phyloP scores from a whole-genome alignment of 331 rosid species.

The Dryas integrifolia region DNA sequence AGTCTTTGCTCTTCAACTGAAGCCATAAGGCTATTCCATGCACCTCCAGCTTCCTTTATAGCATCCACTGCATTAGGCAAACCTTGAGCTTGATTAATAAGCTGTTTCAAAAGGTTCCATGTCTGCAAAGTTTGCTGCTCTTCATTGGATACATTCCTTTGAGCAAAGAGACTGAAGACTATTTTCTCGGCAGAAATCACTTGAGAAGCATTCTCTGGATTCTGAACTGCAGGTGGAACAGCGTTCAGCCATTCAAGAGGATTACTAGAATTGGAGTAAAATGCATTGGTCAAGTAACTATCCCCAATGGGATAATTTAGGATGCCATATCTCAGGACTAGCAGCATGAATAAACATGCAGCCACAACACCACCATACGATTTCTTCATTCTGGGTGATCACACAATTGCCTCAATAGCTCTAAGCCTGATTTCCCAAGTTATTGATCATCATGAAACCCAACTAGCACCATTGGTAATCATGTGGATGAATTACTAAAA shows the following conservation, averaged over 20 bases:
- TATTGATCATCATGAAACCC: conserved; percentile 30
- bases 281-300: conserved; percentile 45
- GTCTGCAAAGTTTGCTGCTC: conserved; percentile 67
- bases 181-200: conserved; percentile 64
- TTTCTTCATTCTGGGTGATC: conserved; percentile 69
- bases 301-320: conserved; percentile 55
- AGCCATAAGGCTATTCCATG: conserved; percentile 71
- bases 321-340: conserved; percentile 69
- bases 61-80: conserved; percentile 88
- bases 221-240: conserved; percentile 55
- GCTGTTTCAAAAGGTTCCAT: conserved; percentile 71
- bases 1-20: conserved; percentile 59
- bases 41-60: conserved; percentile 84
- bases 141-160: conserved; percentile 58
- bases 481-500: not conserved
- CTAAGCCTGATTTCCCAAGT: conserved; percentile 32
- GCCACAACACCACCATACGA: conserved; percentile 62
- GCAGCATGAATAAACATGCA: conserved; percentile 67
- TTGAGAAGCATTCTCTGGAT: conserved; percentile 56
- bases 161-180: conserved; percentile 56
- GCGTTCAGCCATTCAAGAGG: conserved; percentile 82
- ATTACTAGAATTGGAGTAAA: conserved; percentile 50
- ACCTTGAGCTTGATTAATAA: conserved; percentile 61
- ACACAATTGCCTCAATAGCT: conserved; percentile 29
- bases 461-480: conserved; percentile 17